These are phyloP conservation scores for Cutaneotrichosporon mucoides DNA, from an alignment of 1,284 basidiomycete genomes.

Conservation along the genomic window DNA sequence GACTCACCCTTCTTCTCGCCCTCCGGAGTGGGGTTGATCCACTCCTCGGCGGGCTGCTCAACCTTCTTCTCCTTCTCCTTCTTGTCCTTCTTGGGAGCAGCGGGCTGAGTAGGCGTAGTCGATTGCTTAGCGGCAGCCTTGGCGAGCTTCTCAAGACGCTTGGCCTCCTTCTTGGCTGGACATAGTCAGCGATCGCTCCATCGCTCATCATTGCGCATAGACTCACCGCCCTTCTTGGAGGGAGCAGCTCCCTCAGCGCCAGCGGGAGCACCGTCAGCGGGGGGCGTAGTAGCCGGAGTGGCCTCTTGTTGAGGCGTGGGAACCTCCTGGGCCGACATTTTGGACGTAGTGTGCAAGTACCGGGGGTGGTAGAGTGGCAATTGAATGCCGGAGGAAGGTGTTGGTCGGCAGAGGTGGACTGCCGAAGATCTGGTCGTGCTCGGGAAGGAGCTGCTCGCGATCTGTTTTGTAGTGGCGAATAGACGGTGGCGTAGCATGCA, in stretches of 20 bases:
- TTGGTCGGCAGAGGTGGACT: not conserved
- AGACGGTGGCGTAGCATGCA: conserved; percentile 18
- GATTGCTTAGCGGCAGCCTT: conserved; percentile 61
- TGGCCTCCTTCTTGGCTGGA: conserved; percentile 65
- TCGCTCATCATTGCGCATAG: conserved; percentile 20
- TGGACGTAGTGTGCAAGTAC: conserved; percentile 6
- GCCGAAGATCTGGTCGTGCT: not conserved
- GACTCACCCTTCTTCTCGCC: conserved; percentile 85
- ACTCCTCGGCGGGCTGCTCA: conserved; percentile 59
- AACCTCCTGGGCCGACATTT: conserved; percentile 32
- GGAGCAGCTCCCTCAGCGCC: conserved; percentile 14
- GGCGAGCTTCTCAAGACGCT: conserved; percentile 55
- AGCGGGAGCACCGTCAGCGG: conserved; percentile 8
- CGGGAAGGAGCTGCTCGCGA: conserved; percentile 3
- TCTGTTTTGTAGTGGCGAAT: conserved; percentile 15
- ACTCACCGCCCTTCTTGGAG: conserved; percentile 42
- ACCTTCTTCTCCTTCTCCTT: conserved; percentile 64
- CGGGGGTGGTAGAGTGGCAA: conserved; percentile 3
- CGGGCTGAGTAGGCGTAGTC: conserved; percentile 46
- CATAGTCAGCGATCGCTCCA: conserved; percentile 26
- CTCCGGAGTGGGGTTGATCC: conserved; percentile 78
- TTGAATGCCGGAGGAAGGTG: not conserved
- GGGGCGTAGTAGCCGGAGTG: conserved; percentile 18
- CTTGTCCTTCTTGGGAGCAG: conserved; percentile 64
- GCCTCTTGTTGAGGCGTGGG: conserved; percentile 30